Percentiles rank a stretch among this genome's conserved stretches.
These are phyloP conservation scores for Alternaria dauci DNA, from an alignment of 2,329 filamentous ascomycete genomes.

Conservation along the genomic window DNA sequence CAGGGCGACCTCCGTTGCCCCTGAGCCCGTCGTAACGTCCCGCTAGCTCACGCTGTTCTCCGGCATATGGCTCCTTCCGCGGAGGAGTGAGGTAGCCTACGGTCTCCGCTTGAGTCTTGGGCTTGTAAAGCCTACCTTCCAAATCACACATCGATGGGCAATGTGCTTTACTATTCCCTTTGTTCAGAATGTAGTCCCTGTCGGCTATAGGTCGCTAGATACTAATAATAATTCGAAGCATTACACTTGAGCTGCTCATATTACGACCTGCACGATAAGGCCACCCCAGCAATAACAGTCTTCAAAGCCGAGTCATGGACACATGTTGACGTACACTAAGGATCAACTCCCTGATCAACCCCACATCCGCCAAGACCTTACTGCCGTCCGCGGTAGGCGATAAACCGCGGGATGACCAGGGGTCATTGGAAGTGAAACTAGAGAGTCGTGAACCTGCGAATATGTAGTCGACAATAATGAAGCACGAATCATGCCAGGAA, in stretches of 20 bases:
- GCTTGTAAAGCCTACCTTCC: background rate
- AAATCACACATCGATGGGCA: background rate
- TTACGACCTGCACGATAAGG: background rate
- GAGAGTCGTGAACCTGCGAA: background rate
- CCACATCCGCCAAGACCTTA: constrained; percentile 1
- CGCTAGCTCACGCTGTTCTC: background rate
- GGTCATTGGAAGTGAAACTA: background rate
- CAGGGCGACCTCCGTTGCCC: background rate
- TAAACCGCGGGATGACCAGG: background rate
- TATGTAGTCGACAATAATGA: background rate
- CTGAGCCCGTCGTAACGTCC: background rate
- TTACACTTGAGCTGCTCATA: background rate
- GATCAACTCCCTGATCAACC: constrained; percentile 3
- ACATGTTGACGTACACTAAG: constrained; percentile 3
- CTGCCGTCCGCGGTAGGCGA: background rate
- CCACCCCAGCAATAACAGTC: background rate
- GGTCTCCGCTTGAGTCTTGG: background rate
- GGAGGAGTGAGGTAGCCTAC: background rate
- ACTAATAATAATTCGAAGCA: background rate
- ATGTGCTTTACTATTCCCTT: background rate
- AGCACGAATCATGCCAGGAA: background rate
- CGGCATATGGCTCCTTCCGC: background rate
- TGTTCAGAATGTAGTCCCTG: no score
- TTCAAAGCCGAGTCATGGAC: background rate
- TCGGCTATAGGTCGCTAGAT: background rate